Conservation (phyloP, 2,329 filamentous ascomycete species). For the Nannizzia gypsea region DNA sequence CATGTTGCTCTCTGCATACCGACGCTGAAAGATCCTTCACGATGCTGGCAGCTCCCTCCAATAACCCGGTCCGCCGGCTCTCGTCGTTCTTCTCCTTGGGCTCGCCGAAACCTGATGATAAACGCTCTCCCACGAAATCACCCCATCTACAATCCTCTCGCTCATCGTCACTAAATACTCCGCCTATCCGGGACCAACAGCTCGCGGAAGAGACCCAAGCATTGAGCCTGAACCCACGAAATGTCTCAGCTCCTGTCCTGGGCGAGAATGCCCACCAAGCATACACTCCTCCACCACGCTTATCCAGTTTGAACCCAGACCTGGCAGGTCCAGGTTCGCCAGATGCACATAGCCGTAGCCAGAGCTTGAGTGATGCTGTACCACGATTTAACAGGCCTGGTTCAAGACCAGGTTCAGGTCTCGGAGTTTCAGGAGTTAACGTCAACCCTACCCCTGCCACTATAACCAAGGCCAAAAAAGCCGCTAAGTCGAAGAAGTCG, state of each 20-base stretch:
- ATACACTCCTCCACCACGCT: conserved; percentile 31
- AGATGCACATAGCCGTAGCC: conserved; percentile 18
- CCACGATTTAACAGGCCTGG: conserved; percentile 27
- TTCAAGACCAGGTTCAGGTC: conserved; percentile 23
- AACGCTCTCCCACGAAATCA: not conserved
- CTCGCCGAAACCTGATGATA: conserved; percentile 23
- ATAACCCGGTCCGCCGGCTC: conserved; percentile 33
- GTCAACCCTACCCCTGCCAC: conserved; percentile 34
- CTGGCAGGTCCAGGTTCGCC: conserved; percentile 11
- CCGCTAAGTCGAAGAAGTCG: conserved; percentile 24
- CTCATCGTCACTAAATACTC: conserved; percentile 19
- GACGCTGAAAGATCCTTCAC: not conserved
- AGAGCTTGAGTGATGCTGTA: conserved; percentile 23
- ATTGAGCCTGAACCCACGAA: conserved; percentile 8
- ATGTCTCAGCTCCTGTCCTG: conserved; percentile 16
- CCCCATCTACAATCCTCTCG: conserved; percentile 17
- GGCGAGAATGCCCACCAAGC: conserved; percentile 14
- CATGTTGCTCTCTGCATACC: not conserved
- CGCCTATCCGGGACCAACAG: conserved; percentile 15
- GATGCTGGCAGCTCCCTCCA: conserved; percentile 29
- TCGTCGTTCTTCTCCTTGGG: conserved; percentile 36
- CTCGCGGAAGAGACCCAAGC: not conserved
- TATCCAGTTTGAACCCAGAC: conserved; percentile 28
- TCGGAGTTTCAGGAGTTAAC: conserved; percentile 11
- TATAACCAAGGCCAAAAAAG: conserved; percentile 23